phyloP scores from a whole-genome alignment of 1,284 basidiomycete genomes.

The Gymnopus androsaceus region DNA sequence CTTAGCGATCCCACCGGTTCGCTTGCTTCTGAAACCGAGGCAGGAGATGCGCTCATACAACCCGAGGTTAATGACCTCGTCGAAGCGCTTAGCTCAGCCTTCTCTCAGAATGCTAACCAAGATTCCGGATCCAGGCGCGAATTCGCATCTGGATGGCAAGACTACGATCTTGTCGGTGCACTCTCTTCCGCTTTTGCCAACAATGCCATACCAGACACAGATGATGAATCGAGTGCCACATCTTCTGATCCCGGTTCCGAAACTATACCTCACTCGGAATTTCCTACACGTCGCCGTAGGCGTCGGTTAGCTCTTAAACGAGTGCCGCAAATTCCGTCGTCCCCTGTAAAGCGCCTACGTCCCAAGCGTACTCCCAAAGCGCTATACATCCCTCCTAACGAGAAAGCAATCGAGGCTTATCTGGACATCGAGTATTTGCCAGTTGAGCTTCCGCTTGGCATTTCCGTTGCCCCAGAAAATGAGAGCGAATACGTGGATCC shows the following conservation, averaged over 20 bases:
- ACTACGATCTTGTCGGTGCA: constrained; percentile 2
- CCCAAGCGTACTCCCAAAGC: neutral
- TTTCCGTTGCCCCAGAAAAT: constrained; percentile 6
- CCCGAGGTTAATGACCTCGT: too few relatives aligned
- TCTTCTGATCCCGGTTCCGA: neutral
- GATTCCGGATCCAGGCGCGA: too few relatives aligned
- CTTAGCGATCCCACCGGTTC: too few relatives aligned
- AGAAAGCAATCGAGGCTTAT: neutral
- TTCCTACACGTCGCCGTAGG: neutral
- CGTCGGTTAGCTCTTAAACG: neutral
- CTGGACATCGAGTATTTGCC: neutral
- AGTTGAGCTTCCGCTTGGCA: neutral
- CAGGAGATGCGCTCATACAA: too few relatives aligned
- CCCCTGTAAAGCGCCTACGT: neutral
- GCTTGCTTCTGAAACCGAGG: too few relatives aligned
- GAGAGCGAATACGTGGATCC: constrained; percentile 3
- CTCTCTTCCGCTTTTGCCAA: neutral
- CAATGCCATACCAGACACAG: neutral
- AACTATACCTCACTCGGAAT: neutral
- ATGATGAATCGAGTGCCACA: neutral
- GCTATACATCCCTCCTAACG: neutral
- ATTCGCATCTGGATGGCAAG: neutral
- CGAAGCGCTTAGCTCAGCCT: too few relatives aligned
- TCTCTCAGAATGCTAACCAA: too few relatives aligned
- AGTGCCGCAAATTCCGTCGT: constrained; percentile 1